A percentile compares a stretch with the other conserved stretches of the same genome.
phyloP scores from a whole-genome alignment of 768 basidiomycete genomes.

The Naganishia vaughanmartiniae region DNA sequence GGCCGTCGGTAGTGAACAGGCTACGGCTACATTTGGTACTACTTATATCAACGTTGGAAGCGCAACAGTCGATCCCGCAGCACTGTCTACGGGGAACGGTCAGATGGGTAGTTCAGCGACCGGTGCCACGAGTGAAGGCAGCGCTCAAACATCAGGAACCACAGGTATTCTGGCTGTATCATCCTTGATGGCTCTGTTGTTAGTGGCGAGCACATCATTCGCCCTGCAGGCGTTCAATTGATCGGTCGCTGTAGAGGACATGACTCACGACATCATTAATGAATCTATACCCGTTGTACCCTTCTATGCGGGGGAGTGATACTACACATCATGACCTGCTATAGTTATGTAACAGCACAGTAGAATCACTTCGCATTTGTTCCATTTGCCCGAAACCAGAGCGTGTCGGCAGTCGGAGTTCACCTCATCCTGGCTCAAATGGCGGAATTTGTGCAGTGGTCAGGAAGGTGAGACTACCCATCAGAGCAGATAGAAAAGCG shows the following conservation, averaged over 20 bases:
- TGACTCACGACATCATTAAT: not conserved
- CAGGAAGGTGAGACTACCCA: not conserved
- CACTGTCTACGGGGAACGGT: slow-evolving; percentile 68
- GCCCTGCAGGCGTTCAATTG: not conserved
- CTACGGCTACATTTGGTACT: slow-evolving; percentile 61
- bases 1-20: slow-evolving; percentile 36
- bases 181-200: not conserved
- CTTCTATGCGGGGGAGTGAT: not conserved
- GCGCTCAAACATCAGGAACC: slow-evolving; percentile 14
- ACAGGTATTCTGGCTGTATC: not conserved
- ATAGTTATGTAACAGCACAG: not conserved
- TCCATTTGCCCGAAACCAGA: too few species aligned
- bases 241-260: not conserved
- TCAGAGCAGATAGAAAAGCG: not conserved
- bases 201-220: not conserved
- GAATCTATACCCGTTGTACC: slow-evolving; percentile 2
- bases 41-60: slow-evolving; percentile 58
- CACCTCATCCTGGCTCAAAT: too few species aligned
- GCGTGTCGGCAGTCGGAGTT: too few species aligned
- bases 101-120: slow-evolving; percentile 49
- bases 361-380: too few species aligned
- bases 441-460: too few species aligned
- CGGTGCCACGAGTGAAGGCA: slow-evolving; percentile 37
- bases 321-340: not conserved
- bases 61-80: slow-evolving; percentile 59